These are phyloP conservation scores for Saccharomyces mikatae DNA, from an alignment of 805 yeast genomes.

Conservation along the genomic window DNA sequence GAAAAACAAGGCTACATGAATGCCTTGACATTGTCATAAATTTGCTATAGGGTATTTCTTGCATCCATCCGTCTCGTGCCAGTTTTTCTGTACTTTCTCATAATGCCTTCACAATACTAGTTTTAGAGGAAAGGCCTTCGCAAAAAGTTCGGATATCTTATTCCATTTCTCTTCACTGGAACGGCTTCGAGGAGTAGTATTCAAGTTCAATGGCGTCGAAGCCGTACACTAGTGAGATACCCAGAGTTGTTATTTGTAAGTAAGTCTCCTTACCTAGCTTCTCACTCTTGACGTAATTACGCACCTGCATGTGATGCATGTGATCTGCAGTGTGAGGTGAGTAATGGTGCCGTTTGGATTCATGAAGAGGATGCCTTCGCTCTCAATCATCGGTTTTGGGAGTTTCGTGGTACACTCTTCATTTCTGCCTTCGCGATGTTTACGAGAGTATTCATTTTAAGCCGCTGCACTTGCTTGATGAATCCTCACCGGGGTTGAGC, in stretches of 20 bases:
- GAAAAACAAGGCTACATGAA: not conserved
- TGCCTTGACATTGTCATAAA: slow-evolving; percentile 21
- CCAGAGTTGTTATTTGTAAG: slow-evolving; percentile 72
- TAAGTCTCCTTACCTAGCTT: slow-evolving; percentile 33
- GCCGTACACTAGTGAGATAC: slow-evolving; percentile 81
- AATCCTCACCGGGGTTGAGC: slow-evolving; percentile 71
- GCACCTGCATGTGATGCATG: slow-evolving; percentile 63
- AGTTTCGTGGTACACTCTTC: slow-evolving; percentile 70
- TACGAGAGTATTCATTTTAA: slow-evolving; percentile 49
- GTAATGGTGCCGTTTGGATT: slow-evolving; percentile 97
- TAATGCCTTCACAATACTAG: slow-evolving; percentile 46
- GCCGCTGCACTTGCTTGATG: slow-evolving; percentile 55
- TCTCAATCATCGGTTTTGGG: slow-evolving; percentile 79
- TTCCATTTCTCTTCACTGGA: slow-evolving; percentile 71
- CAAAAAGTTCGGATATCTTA: slow-evolving; percentile 56
- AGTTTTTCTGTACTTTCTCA: slow-evolving; percentile 48
- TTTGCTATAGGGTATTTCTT: slow-evolving; percentile 22
- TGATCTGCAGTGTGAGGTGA: slow-evolving; percentile 98
- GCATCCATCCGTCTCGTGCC: slow-evolving; percentile 20
- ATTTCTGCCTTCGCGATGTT: slow-evolving; percentile 49
- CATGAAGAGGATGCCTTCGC: slow-evolving; percentile 91
- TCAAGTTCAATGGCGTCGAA: slow-evolving; percentile 67
- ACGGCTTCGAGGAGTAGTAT: slow-evolving; percentile 84
- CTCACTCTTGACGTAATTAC: slow-evolving; percentile 58
- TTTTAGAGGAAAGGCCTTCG: slow-evolving; percentile 47